Evolutionary conservation across 1,139 yeast genomes (phyloP), one percentile per base, ranked within the genome.

Genomic region (Sugiyamaella neomexicana): DNA sequence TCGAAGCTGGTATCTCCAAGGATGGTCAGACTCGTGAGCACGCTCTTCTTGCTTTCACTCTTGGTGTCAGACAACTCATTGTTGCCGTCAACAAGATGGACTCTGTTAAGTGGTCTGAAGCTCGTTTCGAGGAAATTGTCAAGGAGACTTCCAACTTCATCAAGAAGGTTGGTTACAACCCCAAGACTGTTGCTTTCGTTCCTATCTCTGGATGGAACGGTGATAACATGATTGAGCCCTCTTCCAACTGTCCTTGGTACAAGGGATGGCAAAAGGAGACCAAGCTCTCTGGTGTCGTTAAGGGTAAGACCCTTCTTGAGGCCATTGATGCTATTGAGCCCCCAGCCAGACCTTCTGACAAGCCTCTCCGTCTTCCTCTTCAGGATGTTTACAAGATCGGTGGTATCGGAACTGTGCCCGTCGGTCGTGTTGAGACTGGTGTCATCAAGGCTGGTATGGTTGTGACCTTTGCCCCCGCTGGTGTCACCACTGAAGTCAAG

Each of bases 181-280:
- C 95, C 76, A 85, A 85, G 87, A 78, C 84, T 76, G 91, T 86
- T 78, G 86, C 95, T 72, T 86, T 86, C 84, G 93, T 86, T 69
- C 95, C 95, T 76, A 86, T 86, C 78, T 86, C 95, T 71, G 95
- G 95, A 75, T 86, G 91, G 93, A 86, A 86, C 81, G 95, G 95
- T 82, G 95, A 86, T 81, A 86, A 86, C 89, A 86, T 86, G 95
- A 82, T 86, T 77, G 93, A 86, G 78, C 70, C 86, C 55, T 83
- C 91, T 67, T 56, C 85, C 69, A 86, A 86, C 89, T 83, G 88
- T 77, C 82, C 89, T 72, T 86, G 95, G 95, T 86, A 86, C 89
- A 86, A 86, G 85, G 93, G 93, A 70, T 86, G 93, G 93, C 78
- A 78, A 71, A 85, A 84, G 80, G 90, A 85, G 80, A 83, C 89